Conservation (phyloP, 345 rosid genomes). For the Ceriops zippeliana region DNA sequence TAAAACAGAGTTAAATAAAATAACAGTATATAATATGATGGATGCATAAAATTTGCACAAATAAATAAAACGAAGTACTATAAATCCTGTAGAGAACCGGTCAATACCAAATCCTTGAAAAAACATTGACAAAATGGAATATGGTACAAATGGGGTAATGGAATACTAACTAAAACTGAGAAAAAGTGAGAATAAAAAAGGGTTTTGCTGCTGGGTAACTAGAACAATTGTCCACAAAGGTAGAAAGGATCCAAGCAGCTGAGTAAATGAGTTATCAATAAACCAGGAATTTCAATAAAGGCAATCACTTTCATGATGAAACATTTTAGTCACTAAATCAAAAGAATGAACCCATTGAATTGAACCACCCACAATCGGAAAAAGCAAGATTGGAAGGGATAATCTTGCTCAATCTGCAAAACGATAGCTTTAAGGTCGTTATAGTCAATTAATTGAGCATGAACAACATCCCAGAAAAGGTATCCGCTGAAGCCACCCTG, state of each 20-base stretch:
- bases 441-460: slow-evolving; percentile 33
- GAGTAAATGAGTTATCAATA: background rate
- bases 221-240: background rate
- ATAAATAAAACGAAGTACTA: background rate
- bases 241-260: background rate
- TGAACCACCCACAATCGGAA: slow-evolving; percentile 2
- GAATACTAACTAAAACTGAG: too few species aligned
- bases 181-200: background rate
- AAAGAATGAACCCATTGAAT: slow-evolving; percentile 25
- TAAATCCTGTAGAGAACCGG: background rate
- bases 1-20: slow-evolving; percentile 21
- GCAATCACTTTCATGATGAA: slow-evolving; percentile 16
- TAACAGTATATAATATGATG: slow-evolving; percentile 38
- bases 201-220: slow-evolving; percentile 1
- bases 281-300: slow-evolving; percentile 6
- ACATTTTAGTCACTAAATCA: slow-evolving; percentile 8
- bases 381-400: slow-evolving; percentile 17
- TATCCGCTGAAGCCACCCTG: slow-evolving; percentile 18
- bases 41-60: too few species aligned
- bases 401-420: slow-evolving; percentile 18
- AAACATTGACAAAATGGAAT: slow-evolving; percentile 9
- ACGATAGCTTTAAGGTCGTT: slow-evolving; percentile 32
- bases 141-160: background rate
- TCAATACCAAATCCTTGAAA: background rate
- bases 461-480: slow-evolving; percentile 16